Conservation (phyloP, 75 land plant genomes). For the Picea glauca region DNA sequence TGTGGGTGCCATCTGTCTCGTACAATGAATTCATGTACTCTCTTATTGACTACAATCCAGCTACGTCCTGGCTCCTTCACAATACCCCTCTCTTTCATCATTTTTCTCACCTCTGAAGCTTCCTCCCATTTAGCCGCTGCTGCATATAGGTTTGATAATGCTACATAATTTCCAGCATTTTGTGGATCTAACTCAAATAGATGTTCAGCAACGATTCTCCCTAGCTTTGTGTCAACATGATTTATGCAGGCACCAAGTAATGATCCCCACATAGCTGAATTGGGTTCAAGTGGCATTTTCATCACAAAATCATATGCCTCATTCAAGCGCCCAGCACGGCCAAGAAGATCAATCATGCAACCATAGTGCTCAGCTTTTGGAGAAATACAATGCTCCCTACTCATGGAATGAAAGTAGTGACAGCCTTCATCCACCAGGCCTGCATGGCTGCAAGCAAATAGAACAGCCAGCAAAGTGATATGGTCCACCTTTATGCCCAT, state of each 20-base stretch:
- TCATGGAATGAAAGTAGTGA: slow-evolving; percentile 23
- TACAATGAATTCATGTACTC: slow-evolving; percentile 9
- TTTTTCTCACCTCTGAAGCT: slow-evolving; percentile 16
- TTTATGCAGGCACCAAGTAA: slow-evolving; percentile 35
- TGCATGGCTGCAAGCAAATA: slow-evolving; percentile 42
- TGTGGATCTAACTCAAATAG: slow-evolving; percentile 30
- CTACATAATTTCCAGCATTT: slow-evolving; percentile 25
- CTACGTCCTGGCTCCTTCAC: slow-evolving; percentile 30
- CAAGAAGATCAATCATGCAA: slow-evolving; percentile 39
- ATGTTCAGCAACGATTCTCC: slow-evolving; percentile 23
- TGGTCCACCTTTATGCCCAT: slow-evolving; percentile 16
- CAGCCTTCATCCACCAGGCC: slow-evolving; percentile 42
- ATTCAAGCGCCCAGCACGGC: slow-evolving; percentile 28
- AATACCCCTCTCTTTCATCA: slow-evolving; percentile 18
- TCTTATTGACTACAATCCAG: slow-evolving; percentile 3
- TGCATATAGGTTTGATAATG: slow-evolving; percentile 33
- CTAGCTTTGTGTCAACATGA: slow-evolving; percentile 22
- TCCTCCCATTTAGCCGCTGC: slow-evolving; percentile 27
- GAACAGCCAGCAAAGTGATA: slow-evolving; percentile 30
- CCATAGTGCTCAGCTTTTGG: slow-evolving; percentile 32
- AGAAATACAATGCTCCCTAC: slow-evolving; percentile 10
- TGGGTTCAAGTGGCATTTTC: slow-evolving; percentile 1
- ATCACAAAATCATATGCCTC: slow-evolving; percentile 25
- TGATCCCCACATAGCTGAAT: slow-evolving; percentile 28
- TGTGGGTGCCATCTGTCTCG: neutral